phyloP scores from a whole-genome alignment of 352 stramenopile genomes.

The Pythium aphanidermatum region DNA sequence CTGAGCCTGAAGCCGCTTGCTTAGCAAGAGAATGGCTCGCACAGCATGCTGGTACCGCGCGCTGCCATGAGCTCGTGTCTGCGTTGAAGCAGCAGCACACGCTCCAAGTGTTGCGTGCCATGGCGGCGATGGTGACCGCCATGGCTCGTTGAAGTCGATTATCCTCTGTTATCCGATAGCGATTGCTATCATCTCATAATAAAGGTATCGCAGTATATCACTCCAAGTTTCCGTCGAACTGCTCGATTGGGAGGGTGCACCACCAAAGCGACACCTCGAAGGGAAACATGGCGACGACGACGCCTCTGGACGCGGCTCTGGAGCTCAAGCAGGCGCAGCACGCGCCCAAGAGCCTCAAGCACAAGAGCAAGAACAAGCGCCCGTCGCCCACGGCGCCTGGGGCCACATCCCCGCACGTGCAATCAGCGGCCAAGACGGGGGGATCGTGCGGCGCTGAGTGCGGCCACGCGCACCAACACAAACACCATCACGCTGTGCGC shows the following conservation, averaged over 20 bases:
- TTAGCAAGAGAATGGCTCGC: not conserved
- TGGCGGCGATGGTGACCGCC: not conserved
- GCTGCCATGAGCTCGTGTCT: constrained; percentile 6
- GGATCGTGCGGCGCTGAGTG: constrained; percentile 14
- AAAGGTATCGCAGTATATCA: not conserved
- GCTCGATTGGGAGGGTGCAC: too few species aligned
- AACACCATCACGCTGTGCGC: not conserved
- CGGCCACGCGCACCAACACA: constrained; percentile 14
- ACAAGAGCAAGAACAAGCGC: constrained; percentile 77
- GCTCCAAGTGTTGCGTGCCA: constrained; percentile 5
- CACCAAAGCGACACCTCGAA: too few species aligned
- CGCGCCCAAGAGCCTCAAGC: constrained; percentile 68
- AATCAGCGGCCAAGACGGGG: not conserved
- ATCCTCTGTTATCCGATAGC: too few species aligned
- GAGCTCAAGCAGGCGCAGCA: constrained; percentile 58
- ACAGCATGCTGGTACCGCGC: not conserved
- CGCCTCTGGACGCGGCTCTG: constrained; percentile 32
- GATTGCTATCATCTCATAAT: not conserved
- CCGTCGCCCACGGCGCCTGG: constrained; percentile 8
- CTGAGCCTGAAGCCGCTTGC: too few species aligned
- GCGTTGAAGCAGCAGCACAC: constrained; percentile 2
- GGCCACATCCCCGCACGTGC: not conserved
- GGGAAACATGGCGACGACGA: constrained; percentile 7
- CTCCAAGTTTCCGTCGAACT: not conserved
- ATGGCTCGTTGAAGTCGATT: too few species aligned